Base-by-base conservation (phyloP, 2,329 filamentous ascomycete species). In the Fusarium sp. region DNA sequence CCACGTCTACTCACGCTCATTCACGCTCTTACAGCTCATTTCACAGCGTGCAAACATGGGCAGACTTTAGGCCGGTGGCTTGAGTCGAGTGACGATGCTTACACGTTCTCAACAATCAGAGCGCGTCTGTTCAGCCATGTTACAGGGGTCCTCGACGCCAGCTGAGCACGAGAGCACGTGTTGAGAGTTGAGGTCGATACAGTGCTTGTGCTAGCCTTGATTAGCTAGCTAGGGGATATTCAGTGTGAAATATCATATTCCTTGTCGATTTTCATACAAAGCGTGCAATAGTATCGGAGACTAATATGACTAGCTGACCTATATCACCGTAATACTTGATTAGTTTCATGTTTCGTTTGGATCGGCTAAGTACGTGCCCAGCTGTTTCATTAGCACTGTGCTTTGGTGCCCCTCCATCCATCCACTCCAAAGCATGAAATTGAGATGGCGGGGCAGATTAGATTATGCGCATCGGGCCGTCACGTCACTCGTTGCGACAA, bases 361-460 rank as follows among this genome's bases (percentile, higher is more conserved):
- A 43, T 36, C 43, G 24, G 55, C 52, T 58, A 22, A n/a, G 18
- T 22, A 28, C n/a, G 51, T 55, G 44, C 36, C 28, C 28, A 31
- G 28, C 3, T 11, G 28, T 31, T 31, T 31, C 28, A 13, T 31
- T 28, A 18, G 24, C 38, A 66, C 66, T 46, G 58, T 69, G 60
- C 44, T 42, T 50, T 36, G 31, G 48, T 45, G 61, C 66, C 72
- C 71, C 72, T 72, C 71, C 69, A 74, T 56, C 50, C 22, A 45
- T 65, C 63, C 63, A 66, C 54, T 66, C 42, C 72, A 56, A 74
- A 61, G 51, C 53, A 33, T 58, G 58, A 69, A 64, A 69, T 63
- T 39, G 42, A 69, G 66, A 74, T 72, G 69, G 72, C 67, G 72
- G 72, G 72, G 72, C 58, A 69, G 53, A 62, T 68, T 58, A 69